Conservation (phyloP, 1,284 basidiomycete genomes). For the Mycena citricolor region DNA sequence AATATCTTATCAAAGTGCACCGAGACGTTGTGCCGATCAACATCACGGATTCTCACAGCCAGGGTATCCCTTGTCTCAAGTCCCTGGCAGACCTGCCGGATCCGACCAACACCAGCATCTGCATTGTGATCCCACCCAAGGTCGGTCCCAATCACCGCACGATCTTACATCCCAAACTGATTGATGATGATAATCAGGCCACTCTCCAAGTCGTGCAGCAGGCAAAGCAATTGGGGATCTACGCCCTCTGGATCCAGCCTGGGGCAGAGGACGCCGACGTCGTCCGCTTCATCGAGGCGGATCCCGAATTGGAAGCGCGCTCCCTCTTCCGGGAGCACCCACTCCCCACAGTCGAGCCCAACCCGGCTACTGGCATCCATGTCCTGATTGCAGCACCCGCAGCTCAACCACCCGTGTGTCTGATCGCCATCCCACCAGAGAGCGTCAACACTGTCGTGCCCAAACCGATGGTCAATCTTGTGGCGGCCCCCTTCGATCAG, state of each 20-base stretch:
- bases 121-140: constrained; percentile 76
- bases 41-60: constrained; percentile 63
- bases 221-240: constrained; percentile 60
- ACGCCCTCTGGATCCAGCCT: constrained; percentile 83
- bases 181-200: constrained; percentile 48
- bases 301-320: constrained; percentile 10
- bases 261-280: constrained; percentile 71
- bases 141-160: constrained; percentile 31
- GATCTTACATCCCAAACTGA: background rate
- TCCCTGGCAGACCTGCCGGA: constrained; percentile 55
- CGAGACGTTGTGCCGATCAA: constrained; percentile 63
- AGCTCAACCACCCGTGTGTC: too few species aligned
- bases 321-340: constrained; percentile 9
- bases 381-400: too few species aligned
- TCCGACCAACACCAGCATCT: constrained; percentile 70
- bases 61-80: constrained; percentile 54
- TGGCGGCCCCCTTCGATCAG: too few species aligned
- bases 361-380: too few species aligned
- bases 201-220: constrained; percentile 64
- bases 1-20: constrained; percentile 68
- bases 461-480: too few species aligned
- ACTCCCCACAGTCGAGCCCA: constrained; percentile 3
- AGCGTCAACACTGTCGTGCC: too few species aligned
- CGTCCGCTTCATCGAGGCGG: constrained; percentile 38
- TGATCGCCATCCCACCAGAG: too few species aligned